Evolutionary conservation across 257 asterid species (phyloP), one percentile per base, ranked within the genome.

Genomic region (Primulina eburnea): DNA sequence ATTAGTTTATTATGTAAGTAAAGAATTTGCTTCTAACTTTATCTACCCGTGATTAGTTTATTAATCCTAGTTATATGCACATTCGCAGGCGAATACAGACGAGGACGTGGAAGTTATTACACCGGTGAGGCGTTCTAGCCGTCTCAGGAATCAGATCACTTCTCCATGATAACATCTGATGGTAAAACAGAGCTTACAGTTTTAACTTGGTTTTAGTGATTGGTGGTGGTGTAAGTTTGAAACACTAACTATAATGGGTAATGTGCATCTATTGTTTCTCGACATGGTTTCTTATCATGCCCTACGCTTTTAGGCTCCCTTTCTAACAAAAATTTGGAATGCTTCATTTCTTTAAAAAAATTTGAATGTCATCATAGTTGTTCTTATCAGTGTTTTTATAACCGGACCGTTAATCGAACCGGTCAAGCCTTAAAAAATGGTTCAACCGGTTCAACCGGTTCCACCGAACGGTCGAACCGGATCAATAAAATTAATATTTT

Each of bases 61-160:
- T 35, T 37, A 6, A 53, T 28, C 21, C 2, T 37, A 17, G 6
- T 9, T 17, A 24, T 1, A 3, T 32, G 21, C 1, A 47, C 58
- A 4, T 7, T 60, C 77, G 61, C 85, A 91, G 97, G 93, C 72
- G 7, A 74, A 57, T 67, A 87, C 82, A 65, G 99, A 92, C 0
- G 97, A 86, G 37, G 99, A 92, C 0, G 93, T 85, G 43, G 96
- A 89, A 73, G 75, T 86, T 57, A 26, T 88, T n/a, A 89, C 99
- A 8, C 99, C 97, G 1, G 97, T 94, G 29, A 85, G 99, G 76
- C 87, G 97, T 24, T 91, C 97, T 1, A 94, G 96, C 90, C 88
- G 99, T 70, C 79, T 92, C 76, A 87, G 92, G 62, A 85, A 66
- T 67, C 81, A 78, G 38, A 73, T 81, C 73, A 76, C 81, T 53